These are phyloP conservation scores for Potentilla sterilis DNA, from an alignment of 306 rosid species.

Conservation along the genomic window DNA sequence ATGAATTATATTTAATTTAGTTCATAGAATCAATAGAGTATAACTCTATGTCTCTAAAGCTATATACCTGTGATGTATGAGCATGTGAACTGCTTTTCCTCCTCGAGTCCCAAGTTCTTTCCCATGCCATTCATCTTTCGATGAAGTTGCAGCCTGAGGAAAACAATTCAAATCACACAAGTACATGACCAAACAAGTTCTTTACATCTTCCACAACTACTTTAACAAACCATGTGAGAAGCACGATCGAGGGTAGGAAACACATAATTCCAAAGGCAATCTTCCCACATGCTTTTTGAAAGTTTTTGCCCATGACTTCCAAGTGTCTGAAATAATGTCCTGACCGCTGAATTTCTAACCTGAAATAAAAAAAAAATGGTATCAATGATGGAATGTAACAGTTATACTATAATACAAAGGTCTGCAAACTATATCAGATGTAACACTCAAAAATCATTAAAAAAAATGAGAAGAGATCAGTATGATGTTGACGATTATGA, in stretches of 20 bases:
- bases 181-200: constrained; percentile 16
- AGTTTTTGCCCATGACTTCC: constrained; percentile 94
- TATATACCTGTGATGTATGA: constrained; percentile 90
- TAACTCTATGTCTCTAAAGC: constrained; percentile 15
- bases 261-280: constrained; percentile 94
- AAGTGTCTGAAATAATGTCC: constrained; percentile 92
- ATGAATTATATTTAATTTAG: neutral
- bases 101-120: constrained; percentile 99
- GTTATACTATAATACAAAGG: neutral
- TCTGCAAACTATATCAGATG: neutral
- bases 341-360: constrained; percentile 94
- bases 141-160: constrained; percentile 87
- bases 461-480: neutral
- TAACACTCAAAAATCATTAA: neutral
- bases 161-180: constrained; percentile 23
- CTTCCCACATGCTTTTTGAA: constrained; percentile 88
- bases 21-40: neutral
- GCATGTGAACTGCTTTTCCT: constrained; percentile 98
- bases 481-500: neutral
- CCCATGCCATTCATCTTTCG: constrained; percentile 97
- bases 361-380: constrained; percentile 35
- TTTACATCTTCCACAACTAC: constrained; percentile 25
- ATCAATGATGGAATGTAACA: neutral
- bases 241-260: constrained; percentile 87
- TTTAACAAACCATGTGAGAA: constrained; percentile 81